These are phyloP conservation scores for Tolypocladium cylindrosporum DNA, from an alignment of 2,329 filamentous ascomycete species.

Conservation along the genomic window DNA sequence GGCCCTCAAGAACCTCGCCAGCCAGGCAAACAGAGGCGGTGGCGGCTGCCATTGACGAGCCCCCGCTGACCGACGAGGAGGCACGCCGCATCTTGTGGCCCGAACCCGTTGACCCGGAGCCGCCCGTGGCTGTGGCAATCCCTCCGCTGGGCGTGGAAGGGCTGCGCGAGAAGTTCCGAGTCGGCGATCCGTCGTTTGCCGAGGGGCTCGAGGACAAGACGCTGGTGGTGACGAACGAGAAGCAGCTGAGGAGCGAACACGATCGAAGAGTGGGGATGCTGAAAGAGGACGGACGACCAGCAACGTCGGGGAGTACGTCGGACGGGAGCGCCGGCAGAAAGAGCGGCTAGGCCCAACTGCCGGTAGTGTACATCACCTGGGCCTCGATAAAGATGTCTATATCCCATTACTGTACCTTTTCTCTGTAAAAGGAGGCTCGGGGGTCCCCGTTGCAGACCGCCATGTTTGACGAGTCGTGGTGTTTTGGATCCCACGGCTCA, in stretches of 20 bases:
- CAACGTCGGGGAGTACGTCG: neutral
- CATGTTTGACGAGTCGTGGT: neutral
- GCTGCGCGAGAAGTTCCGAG: constrained; percentile 29
- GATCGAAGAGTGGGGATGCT: constrained; percentile 16
- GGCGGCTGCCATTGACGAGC: constrained; percentile 15
- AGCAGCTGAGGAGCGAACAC: constrained; percentile 22
- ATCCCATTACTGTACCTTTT: neutral
- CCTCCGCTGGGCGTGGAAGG: constrained; percentile 12
- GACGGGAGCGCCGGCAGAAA: neutral
- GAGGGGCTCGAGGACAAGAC: constrained; percentile 27
- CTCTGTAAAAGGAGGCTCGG: neutral
- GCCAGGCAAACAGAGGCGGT: constrained; percentile 4
- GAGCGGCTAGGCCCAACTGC: neutral
- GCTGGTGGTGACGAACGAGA: constrained; percentile 21
- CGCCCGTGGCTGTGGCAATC: neutral
- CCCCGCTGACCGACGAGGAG: constrained; percentile 28
- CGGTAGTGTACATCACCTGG: neutral
- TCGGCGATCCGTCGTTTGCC: constrained; percentile 21
- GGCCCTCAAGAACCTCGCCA: constrained; percentile 1
- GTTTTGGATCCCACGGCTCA: neutral
- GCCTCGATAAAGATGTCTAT: neutral
- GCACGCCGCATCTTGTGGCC: constrained; percentile 29
- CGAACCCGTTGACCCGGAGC: constrained; percentile 11
- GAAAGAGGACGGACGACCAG: constrained; percentile 7
- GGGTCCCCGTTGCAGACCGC: neutral